phyloP scores from a whole-genome alignment of 345 rosid species.

The Murraya paniculata region DNA sequence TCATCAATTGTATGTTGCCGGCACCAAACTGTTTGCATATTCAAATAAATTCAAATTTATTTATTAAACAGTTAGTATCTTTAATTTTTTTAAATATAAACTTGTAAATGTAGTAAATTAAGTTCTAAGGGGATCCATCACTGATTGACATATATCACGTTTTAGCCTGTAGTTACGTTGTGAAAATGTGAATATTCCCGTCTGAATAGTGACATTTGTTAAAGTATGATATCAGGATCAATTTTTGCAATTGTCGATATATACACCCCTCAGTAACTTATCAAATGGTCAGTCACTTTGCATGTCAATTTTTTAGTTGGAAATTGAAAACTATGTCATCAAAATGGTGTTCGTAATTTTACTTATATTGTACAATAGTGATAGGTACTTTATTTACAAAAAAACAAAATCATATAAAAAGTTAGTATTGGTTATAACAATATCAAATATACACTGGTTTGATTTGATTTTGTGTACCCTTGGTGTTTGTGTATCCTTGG shows the following conservation, averaged over 20 bases:
- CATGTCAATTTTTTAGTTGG: neutral
- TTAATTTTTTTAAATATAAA: neutral
- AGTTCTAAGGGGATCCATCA: neutral
- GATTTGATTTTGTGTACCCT: neutral
- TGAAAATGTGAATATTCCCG: neutral
- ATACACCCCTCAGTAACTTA: neutral
- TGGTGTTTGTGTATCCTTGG: neutral
- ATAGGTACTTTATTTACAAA: neutral
- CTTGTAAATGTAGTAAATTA: neutral
- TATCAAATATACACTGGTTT: neutral
- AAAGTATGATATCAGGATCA: neutral
- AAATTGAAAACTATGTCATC: neutral
- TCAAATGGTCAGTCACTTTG: neutral
- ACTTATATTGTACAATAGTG: neutral
- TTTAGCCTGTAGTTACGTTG: neutral
- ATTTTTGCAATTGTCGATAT: neutral
- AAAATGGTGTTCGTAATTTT: neutral
- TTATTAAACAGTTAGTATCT: neutral
- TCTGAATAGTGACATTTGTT: neutral
- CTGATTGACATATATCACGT: neutral
- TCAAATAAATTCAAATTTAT: neutral
- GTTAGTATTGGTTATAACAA: neutral
- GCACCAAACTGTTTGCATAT: slow-evolving; percentile 10
- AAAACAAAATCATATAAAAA: neutral
- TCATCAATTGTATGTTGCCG: slow-evolving; percentile 31